Evolutionary conservation across 495 filamentous ascomycete species (phyloP).

Genomic region (Bacidia rubella): DNA sequence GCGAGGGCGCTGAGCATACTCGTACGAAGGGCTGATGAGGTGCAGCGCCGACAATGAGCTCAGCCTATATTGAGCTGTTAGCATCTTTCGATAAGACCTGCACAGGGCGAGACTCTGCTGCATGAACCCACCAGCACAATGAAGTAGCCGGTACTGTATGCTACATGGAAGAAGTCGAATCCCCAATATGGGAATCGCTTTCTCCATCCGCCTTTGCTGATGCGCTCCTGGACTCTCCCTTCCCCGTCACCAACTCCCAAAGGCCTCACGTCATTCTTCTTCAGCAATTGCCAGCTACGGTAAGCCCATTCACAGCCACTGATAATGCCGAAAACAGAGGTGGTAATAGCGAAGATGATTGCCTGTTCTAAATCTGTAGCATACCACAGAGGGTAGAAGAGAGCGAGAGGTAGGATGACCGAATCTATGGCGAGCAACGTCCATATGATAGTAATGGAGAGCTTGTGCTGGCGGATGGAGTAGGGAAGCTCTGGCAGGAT

Average conservation of each 20-base stretch:
- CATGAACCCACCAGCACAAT: slow-evolving; percentile 24
- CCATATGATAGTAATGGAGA: slow-evolving; percentile 46
- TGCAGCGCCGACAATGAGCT: slow-evolving; percentile 35
- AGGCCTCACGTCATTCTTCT: slow-evolving; percentile 10
- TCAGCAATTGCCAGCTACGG: slow-evolving; percentile 25
- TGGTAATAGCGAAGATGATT: slow-evolving; percentile 42
- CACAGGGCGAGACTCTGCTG: too few relatives aligned
- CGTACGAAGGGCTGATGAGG: slow-evolving; percentile 33
- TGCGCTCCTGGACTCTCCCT: neutral
- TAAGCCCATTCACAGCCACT: slow-evolving; percentile 45
- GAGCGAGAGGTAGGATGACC: slow-evolving; percentile 37
- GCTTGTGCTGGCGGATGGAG: slow-evolving; percentile 38
- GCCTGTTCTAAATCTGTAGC: slow-evolving; percentile 22
- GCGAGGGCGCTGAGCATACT: slow-evolving; percentile 47
- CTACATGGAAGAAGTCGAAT: slow-evolving; percentile 51
- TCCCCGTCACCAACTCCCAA: slow-evolving; percentile 3
- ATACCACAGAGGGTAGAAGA: slow-evolving; percentile 47
- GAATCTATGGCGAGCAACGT: slow-evolving; percentile 40
- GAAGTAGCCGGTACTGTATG: slow-evolving; percentile 39
- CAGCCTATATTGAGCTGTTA: slow-evolving; percentile 19
- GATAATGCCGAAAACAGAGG: slow-evolving; percentile 40
- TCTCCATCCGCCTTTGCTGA: neutral
- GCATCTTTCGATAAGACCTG: too few relatives aligned
- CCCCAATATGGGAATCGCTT: slow-evolving; percentile 17
- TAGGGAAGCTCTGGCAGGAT: slow-evolving; percentile 34